phyloP scores from a whole-genome alignment of 2,329 filamentous ascomycete genomes.

The Fusarium citri region DNA sequence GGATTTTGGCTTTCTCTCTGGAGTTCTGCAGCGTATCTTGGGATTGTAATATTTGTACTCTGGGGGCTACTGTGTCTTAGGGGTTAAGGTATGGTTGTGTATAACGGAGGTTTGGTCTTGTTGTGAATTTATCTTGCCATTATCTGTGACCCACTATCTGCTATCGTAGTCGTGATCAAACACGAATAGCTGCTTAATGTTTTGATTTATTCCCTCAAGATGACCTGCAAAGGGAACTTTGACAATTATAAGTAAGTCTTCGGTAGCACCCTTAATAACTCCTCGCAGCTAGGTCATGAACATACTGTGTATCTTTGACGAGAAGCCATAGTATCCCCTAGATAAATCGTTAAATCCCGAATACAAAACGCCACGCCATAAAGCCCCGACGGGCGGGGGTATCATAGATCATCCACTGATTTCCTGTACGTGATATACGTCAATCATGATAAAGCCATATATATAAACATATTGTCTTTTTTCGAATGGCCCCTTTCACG shows the following conservation, averaged over 20 bases:
- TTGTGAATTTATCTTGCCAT: not conserved
- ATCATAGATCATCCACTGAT: constrained; percentile 39
- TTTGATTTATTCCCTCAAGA: not conserved
- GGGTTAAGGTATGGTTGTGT: not conserved
- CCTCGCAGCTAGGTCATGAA: constrained; percentile 7
- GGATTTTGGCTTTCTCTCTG: constrained; percentile 25
- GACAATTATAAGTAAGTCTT: not conserved
- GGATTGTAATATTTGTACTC: constrained; percentile 1
- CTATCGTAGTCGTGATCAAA: not conserved
- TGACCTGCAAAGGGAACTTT: not conserved
- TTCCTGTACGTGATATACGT: constrained; percentile 41
- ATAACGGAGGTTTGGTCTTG: not conserved
- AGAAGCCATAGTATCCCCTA: constrained; percentile 1
- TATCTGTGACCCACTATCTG: not conserved
- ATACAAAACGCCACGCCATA: constrained; percentile 44
- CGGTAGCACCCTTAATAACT: constrained; percentile 11
- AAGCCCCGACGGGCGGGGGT: constrained; percentile 46
- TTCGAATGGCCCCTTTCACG: constrained; percentile 17
- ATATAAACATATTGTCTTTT: constrained; percentile 7
- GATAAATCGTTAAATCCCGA: constrained; percentile 31
- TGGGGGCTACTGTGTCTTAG: not conserved
- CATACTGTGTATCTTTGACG: constrained; percentile 1
- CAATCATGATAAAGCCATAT: constrained; percentile 40
- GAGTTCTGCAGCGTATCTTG: constrained; percentile 28
- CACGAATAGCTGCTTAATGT: not conserved